phyloP scores from a whole-genome alignment of 2,329 filamentous ascomycete genomes.

The Epichloe festucae region DNA sequence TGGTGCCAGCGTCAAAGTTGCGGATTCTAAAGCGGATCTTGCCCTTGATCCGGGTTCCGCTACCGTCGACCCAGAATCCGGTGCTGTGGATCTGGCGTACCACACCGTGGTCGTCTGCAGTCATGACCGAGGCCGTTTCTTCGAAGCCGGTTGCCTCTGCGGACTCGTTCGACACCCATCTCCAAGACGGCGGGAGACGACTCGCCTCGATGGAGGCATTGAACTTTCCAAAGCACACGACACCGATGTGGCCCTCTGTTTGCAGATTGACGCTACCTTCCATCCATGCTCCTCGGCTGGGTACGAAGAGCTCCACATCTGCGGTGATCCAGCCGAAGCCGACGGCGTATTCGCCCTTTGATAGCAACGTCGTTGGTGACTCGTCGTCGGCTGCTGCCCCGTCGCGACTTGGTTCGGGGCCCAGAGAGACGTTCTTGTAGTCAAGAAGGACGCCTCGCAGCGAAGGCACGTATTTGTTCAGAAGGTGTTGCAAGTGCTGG shows the following conservation, averaged over 20 bases:
- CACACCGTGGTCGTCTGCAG: conserved; percentile 38
- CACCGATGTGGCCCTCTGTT: conserved; percentile 76
- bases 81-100: conserved; percentile 39
- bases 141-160: conserved; percentile 28
- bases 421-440: conserved; percentile 56
- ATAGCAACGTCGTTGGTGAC: conserved; percentile 32
- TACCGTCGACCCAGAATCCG: conserved; percentile 64
- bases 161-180: conserved; percentile 52
- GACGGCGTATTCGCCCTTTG: conserved; percentile 71
- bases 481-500: conserved; percentile 61
- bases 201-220: conserved; percentile 74
- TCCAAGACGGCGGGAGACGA: conserved; percentile 66
- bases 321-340: conserved; percentile 81
- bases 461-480: conserved; percentile 63
- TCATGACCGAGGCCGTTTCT: conserved; percentile 26
- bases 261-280: conserved; percentile 77
- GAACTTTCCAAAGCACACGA: conserved; percentile 85
- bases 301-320: conserved; percentile 74
- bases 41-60: conserved; percentile 56
- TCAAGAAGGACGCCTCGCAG: conserved; percentile 62
- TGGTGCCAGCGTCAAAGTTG: conserved; percentile 70
- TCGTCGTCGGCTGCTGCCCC: conserved; percentile 35
- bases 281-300: conserved; percentile 57
- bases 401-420: conserved; percentile 40
- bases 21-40: conserved; percentile 66